phyloP scores from a whole-genome alignment of 306 rosid species.

The Vigna unguiculata region DNA sequence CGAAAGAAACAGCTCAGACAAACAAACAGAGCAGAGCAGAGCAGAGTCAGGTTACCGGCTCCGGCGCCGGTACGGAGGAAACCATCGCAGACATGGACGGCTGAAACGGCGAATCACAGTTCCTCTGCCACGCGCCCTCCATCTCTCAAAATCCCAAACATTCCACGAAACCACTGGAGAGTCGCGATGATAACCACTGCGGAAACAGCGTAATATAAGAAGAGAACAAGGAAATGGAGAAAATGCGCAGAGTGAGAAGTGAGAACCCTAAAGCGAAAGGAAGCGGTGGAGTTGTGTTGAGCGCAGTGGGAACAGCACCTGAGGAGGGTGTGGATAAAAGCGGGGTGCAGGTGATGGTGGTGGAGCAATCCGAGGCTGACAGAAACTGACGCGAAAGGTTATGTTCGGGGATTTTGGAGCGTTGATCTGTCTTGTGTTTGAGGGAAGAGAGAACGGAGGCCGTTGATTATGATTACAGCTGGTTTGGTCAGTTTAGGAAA shows the following conservation, averaged over 20 bases:
- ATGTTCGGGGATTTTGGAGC: background rate
- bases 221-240: background rate
- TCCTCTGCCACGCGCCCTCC: slow-evolving; percentile 36
- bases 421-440: background rate
- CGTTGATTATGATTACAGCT: slow-evolving; percentile 47
- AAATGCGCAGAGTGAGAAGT: background rate
- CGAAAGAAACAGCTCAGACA: background rate
- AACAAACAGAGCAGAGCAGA: slow-evolving; percentile 20
- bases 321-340: slow-evolving; percentile 20
- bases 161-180: slow-evolving; percentile 3
- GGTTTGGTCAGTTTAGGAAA: slow-evolving; percentile 41
- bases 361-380: slow-evolving; percentile 41
- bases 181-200: background rate
- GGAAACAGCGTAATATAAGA: background rate
- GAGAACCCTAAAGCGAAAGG: slow-evolving; percentile 8
- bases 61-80: slow-evolving; percentile 13
- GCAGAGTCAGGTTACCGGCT: slow-evolving; percentile 29
- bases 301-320: slow-evolving; percentile 22
- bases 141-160: slow-evolving; percentile 24
- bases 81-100: slow-evolving; percentile 23
- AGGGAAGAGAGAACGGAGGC: background rate
- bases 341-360: background rate
- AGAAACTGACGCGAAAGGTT: slow-evolving; percentile 40
- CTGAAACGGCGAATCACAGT: slow-evolving; percentile 44
- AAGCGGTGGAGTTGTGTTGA: background rate